Evolutionary conservation across 257 asterid species (phyloP).

Genomic region (Fraxinus excelsior): DNA sequence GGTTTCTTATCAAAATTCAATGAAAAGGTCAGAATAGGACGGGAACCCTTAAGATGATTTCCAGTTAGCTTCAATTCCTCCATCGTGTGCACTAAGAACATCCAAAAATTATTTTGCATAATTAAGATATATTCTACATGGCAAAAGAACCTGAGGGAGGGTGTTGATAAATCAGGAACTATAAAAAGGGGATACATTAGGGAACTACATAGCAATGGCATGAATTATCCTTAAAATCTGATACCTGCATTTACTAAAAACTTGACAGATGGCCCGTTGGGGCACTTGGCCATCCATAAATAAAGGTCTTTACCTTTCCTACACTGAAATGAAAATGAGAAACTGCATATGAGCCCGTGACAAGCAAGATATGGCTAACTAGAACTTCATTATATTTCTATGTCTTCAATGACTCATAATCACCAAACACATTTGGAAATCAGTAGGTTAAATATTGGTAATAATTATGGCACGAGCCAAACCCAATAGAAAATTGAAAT

Average conservation of each 20-base stretch:
- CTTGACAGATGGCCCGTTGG: conserved; percentile 95
- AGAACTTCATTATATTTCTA: neutral
- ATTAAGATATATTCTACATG: conserved; percentile 10
- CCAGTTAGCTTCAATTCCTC: conserved; percentile 98
- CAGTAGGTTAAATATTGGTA: conserved; percentile 3
- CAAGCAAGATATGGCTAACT: neutral
- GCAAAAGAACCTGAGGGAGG: neutral
- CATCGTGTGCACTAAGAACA: conserved; percentile 84
- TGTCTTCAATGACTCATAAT: neutral
- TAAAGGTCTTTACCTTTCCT: conserved; percentile 96
- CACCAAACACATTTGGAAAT: neutral
- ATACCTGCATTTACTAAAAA: conserved; percentile 93
- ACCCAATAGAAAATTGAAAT: neutral
- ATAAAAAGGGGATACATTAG: neutral
- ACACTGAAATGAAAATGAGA: conserved; percentile 58
- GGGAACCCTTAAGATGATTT: conserved; percentile 81
- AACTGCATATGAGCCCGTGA: neutral
- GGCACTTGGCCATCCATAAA: conserved; percentile 96
- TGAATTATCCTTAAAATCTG: neutral
- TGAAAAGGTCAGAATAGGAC: conserved; percentile 72
- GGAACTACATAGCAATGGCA: neutral
- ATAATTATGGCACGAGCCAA: neutral
- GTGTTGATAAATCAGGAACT: neutral
- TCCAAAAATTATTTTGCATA: conserved; percentile 5
- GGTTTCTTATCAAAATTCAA: conserved; percentile 62